A percentile compares a stretch with the other conserved stretches of the same genome.
phyloP scores from a whole-genome alignment of 805 yeast genomes.

The Ogataea henricii region DNA sequence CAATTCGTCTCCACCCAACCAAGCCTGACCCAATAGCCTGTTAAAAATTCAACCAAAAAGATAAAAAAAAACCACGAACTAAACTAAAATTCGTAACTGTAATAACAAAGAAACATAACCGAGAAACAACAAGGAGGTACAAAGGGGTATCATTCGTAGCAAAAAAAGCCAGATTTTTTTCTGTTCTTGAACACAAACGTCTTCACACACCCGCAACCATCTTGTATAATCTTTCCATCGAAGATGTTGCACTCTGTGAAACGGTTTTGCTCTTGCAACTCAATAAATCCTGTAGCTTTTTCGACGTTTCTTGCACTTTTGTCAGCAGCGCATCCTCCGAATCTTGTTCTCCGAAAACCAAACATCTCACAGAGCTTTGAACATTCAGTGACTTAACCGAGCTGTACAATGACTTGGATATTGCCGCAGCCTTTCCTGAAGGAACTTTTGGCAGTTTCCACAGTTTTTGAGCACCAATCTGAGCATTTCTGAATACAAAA shows the following conservation, averaged over 20 bases:
- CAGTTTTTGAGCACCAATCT: neutral
- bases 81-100: neutral
- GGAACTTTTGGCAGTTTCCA: neutral
- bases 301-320: neutral
- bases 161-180: too few species aligned
- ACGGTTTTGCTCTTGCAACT: neutral
- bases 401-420: neutral
- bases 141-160: constrained; percentile 5
- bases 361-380: neutral
- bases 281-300: neutral
- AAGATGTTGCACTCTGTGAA: neutral
- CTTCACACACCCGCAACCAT: neutral
- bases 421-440: neutral
- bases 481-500: neutral
- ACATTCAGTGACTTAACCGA: neutral
- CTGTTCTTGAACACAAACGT: too few species aligned
- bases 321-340: neutral
- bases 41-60: neutral
- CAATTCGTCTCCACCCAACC: neutral
- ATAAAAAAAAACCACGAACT: neutral
- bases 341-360: neutral
- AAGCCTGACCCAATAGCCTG: neutral
- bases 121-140: neutral
- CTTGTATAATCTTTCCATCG: neutral
- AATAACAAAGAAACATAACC: neutral